Evolutionary conservation across 139 green algal genomes (phyloP).

Genomic region (Chlamydomonas incerta): DNA sequence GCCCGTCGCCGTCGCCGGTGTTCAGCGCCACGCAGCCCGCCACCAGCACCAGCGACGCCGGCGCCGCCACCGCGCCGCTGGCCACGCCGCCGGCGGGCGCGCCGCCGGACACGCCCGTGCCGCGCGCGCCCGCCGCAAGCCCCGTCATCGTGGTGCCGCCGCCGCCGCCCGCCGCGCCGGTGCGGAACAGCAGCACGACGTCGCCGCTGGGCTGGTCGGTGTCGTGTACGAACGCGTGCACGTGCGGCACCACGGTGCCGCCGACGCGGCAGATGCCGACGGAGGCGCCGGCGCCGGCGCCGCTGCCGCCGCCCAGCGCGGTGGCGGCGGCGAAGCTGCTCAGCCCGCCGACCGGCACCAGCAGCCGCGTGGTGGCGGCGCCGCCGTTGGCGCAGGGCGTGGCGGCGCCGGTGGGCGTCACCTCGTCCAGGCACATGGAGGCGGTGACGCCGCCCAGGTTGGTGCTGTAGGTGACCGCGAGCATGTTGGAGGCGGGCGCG

Average conservation of each 20-base stretch:
- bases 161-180: not conserved
- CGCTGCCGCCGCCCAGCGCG: not conserved
- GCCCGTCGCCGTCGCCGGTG: not conserved
- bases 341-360: not conserved
- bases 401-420: no score
- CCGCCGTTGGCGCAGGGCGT: no score
- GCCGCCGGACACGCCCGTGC: not conserved
- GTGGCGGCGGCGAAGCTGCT: not conserved
- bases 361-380: not conserved
- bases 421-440: no score
- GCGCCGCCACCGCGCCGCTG: not conserved
- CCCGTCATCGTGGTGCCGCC: not conserved
- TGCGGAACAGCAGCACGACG: constrained; percentile 21
- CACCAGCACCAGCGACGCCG: constrained; percentile 18
- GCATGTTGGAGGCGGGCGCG: not conserved
- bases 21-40: not conserved
- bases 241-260: constrained; percentile 16
- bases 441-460: not conserved
- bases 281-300: not conserved
- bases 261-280: not conserved
- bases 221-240: constrained; percentile 35
- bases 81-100: not conserved
- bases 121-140: not conserved
- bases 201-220: constrained; percentile 22
- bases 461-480: not conserved